Percentiles rank a stretch among this genome's conserved stretches.
These are phyloP conservation scores for Daldinia vernicosa DNA, from an alignment of 495 filamentous ascomycete species.

Conservation along the genomic window DNA sequence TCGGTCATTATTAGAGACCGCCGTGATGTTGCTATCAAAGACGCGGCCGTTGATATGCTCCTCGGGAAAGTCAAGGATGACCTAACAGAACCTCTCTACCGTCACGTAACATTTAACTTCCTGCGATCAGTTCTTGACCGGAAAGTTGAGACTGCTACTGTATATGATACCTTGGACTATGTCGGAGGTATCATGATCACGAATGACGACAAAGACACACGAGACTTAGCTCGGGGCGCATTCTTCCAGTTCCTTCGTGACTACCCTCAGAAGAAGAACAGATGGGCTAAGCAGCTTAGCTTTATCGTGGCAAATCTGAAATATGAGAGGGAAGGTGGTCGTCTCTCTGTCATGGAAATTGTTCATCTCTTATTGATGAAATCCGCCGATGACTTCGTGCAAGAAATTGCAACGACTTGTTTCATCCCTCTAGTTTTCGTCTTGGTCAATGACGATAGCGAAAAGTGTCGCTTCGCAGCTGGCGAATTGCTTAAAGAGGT, in stretches of 20 bases:
- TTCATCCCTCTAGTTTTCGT: conserved; percentile 88
- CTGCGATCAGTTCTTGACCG: conserved; percentile 83
- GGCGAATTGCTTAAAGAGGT: conserved; percentile 79
- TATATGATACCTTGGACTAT: conserved; percentile 90
- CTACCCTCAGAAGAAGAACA: conserved; percentile 88
- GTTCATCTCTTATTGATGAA: conserved; percentile 85
- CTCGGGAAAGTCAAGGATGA: conserved; percentile 87
- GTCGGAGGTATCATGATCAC: conserved; percentile 95
- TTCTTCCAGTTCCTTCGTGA: conserved; percentile 95
- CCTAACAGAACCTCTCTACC: conserved; percentile 87
- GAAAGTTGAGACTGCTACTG: conserved; percentile 82
- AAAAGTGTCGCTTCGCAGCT: conserved; percentile 85
- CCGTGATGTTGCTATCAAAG: conserved; percentile 74
- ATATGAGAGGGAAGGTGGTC: conserved; percentile 85
- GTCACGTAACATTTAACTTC: conserved; percentile 93
- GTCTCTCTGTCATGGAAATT: conserved; percentile 90
- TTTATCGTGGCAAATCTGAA: conserved; percentile 92
- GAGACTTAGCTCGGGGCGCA: conserved; percentile 84
- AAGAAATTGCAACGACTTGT: conserved; percentile 81
- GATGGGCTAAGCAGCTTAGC: conserved; percentile 85
- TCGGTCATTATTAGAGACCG: conserved; percentile 86
- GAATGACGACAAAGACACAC: conserved; percentile 84
- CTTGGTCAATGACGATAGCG: conserved; percentile 86
- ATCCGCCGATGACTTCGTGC: conserved; percentile 77
- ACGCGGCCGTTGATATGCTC: conserved; percentile 82